Evolutionary conservation across 345 rosid genomes (phyloP).

Genomic region (Nephelium lappaceum): DNA sequence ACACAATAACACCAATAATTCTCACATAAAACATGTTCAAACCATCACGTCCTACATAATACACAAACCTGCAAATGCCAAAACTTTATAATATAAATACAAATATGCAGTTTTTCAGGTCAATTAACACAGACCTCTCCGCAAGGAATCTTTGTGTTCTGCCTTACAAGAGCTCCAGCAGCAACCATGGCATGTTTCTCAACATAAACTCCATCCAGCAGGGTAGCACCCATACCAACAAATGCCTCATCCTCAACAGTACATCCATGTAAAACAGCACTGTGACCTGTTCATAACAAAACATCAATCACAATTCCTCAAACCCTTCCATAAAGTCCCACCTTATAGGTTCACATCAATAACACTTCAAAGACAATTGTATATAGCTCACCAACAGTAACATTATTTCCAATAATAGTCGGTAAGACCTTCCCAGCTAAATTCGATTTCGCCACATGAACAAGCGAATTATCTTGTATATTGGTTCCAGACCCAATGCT

Average conservation of each 20-base stretch:
- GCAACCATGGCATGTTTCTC: constrained; percentile 93
- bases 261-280: constrained; percentile 88
- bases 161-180: constrained; percentile 93
- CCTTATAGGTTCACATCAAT: not conserved
- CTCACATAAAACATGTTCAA: not conserved
- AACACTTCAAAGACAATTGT: not conserved
- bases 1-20: not conserved
- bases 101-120: constrained; percentile 1
- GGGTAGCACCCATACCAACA: constrained; percentile 79
- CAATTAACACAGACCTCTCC: constrained; percentile 65
- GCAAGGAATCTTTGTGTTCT: constrained; percentile 77
- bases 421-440: constrained; percentile 82
- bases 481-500: constrained; percentile 76
- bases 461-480: constrained; percentile 79
- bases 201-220: constrained; percentile 84
- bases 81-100: constrained; percentile 1
- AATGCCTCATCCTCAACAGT: constrained; percentile 86
- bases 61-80: not conserved
- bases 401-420: constrained; percentile 73
- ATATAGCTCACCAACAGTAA: constrained; percentile 63
- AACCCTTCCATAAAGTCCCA: constrained; percentile 7
- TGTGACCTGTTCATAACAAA: constrained; percentile 61
- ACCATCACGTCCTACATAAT: not conserved
- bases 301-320: constrained; percentile 12
- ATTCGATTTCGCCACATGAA: constrained; percentile 85